Evolutionary conservation across 148 eudicot genomes (phyloP), one percentile per base, ranked within the genome.

Genomic region (Camellia lanceoleosa): DNA sequence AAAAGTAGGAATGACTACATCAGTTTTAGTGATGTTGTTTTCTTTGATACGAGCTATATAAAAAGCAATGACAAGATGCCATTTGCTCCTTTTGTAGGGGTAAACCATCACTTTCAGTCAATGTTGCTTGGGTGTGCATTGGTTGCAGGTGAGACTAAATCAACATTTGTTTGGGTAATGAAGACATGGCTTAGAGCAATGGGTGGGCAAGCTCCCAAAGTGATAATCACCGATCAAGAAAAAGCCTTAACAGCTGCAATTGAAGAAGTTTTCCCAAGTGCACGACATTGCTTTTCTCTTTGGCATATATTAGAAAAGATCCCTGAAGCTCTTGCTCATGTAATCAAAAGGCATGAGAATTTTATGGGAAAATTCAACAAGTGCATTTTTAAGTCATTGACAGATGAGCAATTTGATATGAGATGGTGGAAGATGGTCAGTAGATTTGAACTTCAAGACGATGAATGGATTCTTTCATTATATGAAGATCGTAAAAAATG

Each of bases 141-240:
- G 71, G n/a, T 84, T 63, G 88, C 88, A 16, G 88, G 87, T 73
- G 87, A 87, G 75, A 72, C 88, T 78, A 87, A 81, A 74, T 76
- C 91, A 44, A 87, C 91, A 38, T 83, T 76, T 85, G 84, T 87
- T 80, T 89, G 91, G 91, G 80, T 89, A 80, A 80, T 89, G 88
- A 89, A 87, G 82, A 83, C 88, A 46, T 89, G 91, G 91, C 91
- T 89, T 76, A 82, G 89, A 68, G 88, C 91, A 80, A 87, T 89
- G 91, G 82, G 88, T 70, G 88, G 88, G 62, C 78, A 87, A 72
- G 78, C 85, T 81, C 91, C 91, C 8, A 85, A 85, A 68, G 81
- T 82, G 10, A 89, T 87, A 74, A 81, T 89, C 58, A 89, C 88
- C 23, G 87, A 89, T 79, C 91, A 87, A 80, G 89, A 85, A 58